Evolutionary conservation across 768 basidiomycete genomes (phyloP).

Genomic region (Tulasnella calospora): DNA sequence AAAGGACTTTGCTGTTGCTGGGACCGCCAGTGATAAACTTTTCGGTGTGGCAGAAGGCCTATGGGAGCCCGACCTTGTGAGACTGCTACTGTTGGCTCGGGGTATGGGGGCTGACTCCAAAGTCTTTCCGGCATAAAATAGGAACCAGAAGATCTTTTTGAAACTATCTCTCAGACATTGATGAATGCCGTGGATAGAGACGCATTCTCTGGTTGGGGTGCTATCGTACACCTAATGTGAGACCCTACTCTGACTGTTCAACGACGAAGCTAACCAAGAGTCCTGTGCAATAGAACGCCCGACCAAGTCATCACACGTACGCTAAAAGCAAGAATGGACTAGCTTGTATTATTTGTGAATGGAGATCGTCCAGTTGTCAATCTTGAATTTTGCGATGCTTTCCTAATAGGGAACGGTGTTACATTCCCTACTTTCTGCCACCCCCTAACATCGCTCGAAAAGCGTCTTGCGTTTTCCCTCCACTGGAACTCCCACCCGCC

Average conservation of each 20-base stretch:
- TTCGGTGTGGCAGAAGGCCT: conserved; percentile 97
- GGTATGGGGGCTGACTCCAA: neutral
- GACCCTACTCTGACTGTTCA: conserved; percentile 34
- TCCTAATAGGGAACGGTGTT: no score
- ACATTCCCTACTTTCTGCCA: neutral
- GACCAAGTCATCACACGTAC: conserved; percentile 72
- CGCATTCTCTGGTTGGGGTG: conserved; percentile 96
- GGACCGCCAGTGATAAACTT: conserved; percentile 85
- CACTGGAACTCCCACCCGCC: neutral
- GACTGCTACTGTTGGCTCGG: conserved; percentile 23
- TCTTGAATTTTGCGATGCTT: neutral
- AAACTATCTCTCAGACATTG: conserved; percentile 94
- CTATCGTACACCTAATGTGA: conserved; percentile 91
- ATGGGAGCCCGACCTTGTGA: conserved; percentile 89
- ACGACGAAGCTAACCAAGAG: neutral
- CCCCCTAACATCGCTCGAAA: conserved; percentile 22
- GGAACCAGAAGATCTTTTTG: conserved; percentile 94
- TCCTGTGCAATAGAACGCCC: conserved; percentile 38
- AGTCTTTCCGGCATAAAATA: conserved; percentile 25
- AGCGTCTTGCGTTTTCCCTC: conserved; percentile 19
- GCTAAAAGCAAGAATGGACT: conserved; percentile 91
- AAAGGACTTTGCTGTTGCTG: conserved; percentile 95
- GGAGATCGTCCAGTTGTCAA: neutral
- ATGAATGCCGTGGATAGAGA: conserved; percentile 94
- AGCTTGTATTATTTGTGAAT: conserved; percentile 11